These are phyloP conservation scores for Phytophthora citricola DNA, from an alignment of 352 stramenopile genomes.

Conservation along the genomic window DNA sequence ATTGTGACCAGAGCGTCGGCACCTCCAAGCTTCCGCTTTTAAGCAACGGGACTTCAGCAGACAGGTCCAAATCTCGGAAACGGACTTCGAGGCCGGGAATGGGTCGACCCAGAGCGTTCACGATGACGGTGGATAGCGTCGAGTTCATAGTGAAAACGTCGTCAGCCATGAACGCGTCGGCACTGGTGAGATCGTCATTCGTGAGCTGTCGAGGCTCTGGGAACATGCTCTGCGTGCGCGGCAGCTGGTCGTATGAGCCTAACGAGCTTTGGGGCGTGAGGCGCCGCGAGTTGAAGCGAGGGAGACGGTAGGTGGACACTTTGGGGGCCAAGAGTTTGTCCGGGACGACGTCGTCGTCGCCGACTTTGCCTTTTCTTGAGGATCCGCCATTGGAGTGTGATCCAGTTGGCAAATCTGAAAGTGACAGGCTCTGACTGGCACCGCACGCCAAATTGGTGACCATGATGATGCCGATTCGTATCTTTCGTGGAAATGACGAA, in stretches of 20 bases:
- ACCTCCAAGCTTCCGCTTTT: constrained; percentile 40
- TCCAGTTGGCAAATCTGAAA: too few relatives aligned
- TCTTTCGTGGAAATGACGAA: too few relatives aligned
- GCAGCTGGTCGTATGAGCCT: constrained; percentile 15
- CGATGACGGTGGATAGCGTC: constrained; percentile 51
- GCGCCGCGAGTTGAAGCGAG: constrained; percentile 40
- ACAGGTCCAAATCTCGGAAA: constrained; percentile 58
- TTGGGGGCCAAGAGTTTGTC: constrained; percentile 29
- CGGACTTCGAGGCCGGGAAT: constrained; percentile 65
- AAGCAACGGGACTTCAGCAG: constrained; percentile 34
- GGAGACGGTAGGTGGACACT: constrained; percentile 34
- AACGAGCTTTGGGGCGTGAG: constrained; percentile 27
- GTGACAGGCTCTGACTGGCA: too few relatives aligned
- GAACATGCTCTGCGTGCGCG: constrained; percentile 40
- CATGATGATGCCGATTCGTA: too few relatives aligned
- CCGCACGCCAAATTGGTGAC: too few relatives aligned
- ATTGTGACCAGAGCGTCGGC: constrained; percentile 46
- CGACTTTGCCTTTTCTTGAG: not conserved
- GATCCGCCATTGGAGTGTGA: too few relatives aligned
- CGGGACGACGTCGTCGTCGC: constrained; percentile 24
- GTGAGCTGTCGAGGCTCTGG: constrained; percentile 34
- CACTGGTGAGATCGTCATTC: constrained; percentile 47
- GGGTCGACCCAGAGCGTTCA: constrained; percentile 49
- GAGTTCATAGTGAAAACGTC: constrained; percentile 65
- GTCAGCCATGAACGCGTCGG: constrained; percentile 58